Percentiles rank a stretch among this genome's conserved stretches.
phyloP scores from a whole-genome alignment of 2,329 filamentous ascomycete genomes.

The Pleurostoma richardsiae region DNA sequence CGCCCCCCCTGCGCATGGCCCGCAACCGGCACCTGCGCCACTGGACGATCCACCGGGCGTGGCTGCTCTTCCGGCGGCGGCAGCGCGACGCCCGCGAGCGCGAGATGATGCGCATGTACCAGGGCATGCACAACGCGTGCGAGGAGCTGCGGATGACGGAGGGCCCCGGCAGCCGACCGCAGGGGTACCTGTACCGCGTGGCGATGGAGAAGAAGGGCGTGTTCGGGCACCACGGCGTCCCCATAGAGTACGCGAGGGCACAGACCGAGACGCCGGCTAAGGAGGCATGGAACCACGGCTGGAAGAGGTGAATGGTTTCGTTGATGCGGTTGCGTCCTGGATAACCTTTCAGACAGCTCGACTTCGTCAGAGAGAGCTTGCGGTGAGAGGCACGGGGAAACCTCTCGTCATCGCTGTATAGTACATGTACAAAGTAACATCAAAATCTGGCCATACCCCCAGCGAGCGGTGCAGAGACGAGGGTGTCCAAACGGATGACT shows the following conservation, averaged over 20 bases:
- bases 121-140: constrained; percentile 78
- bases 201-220: constrained; percentile 89
- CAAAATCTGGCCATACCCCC: too few species aligned
- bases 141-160: constrained; percentile 69
- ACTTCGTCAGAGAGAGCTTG: too few species aligned
- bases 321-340: too few species aligned
- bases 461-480: too few species aligned
- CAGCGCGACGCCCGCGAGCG: constrained; percentile 58
- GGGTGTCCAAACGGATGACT: too few species aligned
- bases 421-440: too few species aligned
- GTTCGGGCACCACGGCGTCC: constrained; percentile 66
- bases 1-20: constrained; percentile 76
- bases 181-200: constrained; percentile 75
- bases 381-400: too few species aligned
- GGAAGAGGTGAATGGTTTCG: constrained; percentile 54
- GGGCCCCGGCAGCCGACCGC: constrained; percentile 50
- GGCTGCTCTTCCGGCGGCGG: constrained; percentile 73
- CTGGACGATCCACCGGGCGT: constrained; percentile 98
- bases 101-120: constrained; percentile 74
- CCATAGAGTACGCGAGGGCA: constrained; percentile 83
- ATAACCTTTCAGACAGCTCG: too few species aligned
- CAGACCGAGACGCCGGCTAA: constrained; percentile 78
- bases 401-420: too few species aligned
- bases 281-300: constrained; percentile 88
- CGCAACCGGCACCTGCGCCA: constrained; percentile 85